These are phyloP conservation scores for Aspergillus calidoustus DNA, from an alignment of 2,329 filamentous ascomycete species.

Conservation along the genomic window DNA sequence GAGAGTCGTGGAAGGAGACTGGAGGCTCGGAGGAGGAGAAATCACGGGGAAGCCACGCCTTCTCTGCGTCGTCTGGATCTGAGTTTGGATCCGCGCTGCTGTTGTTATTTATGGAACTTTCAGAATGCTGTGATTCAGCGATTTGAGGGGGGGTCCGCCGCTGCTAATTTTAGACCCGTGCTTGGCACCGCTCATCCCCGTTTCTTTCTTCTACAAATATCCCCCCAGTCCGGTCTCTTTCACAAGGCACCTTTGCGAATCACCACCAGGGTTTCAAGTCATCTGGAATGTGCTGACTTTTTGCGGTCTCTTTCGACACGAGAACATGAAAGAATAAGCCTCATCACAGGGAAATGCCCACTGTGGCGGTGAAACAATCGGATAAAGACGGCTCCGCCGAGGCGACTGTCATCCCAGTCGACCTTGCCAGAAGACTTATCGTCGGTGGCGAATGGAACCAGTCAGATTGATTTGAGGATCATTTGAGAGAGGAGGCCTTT, in stretches of 20 bases:
- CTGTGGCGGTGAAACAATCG: neutral
- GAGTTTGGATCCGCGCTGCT: neutral
- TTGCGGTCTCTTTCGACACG: neutral
- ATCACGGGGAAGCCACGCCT: slow-evolving; percentile 11
- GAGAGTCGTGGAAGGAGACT: neutral
- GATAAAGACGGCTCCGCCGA: neutral
- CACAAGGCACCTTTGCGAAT: neutral
- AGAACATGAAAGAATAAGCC: neutral
- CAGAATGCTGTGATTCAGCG: neutral
- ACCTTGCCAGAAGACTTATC: neutral
- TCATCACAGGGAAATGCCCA: neutral
- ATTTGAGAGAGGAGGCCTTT: neutral
- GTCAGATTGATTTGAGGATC: neutral
- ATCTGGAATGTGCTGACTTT: neutral
- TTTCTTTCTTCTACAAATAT: slow-evolving; percentile 2
- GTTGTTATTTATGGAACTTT: slow-evolving; percentile 14
- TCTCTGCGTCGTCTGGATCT: neutral
- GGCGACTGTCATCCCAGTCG: neutral
- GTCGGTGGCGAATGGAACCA: neutral
- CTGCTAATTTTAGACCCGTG: slow-evolving; percentile 8
- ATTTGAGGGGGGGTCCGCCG: slow-evolving; percentile 5
- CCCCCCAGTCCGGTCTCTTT: neutral
- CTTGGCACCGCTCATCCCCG: neutral
- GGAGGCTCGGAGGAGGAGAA: neutral
- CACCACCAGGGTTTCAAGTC: neutral